Base-by-base conservation (phyloP, 768 basidiomycete species). In the Serendipita indica region DNA sequence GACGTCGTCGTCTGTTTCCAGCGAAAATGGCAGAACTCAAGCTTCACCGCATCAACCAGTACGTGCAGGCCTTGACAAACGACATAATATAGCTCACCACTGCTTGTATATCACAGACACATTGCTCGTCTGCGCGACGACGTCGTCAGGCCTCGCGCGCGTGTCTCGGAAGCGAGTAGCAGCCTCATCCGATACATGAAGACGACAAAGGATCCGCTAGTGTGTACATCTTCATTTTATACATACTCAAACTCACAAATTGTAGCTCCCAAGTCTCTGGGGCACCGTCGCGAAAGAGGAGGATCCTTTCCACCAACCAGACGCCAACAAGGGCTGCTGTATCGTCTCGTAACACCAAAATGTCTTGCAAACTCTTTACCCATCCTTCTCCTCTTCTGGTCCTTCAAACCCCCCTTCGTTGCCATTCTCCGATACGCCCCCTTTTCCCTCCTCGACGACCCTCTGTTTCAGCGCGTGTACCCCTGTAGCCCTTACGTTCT, bases 41-140 rank as follows among this genome's bases (percentile, higher is more conserved):
- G 49, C 25, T 54, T 28, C 22, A 28, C 49, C 49, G 49, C 22
- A 20, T 54, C n/a, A 54, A 54, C 25, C 49, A 54, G 49, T 54
- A 54, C 30, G 10, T 28, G n/a, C 25, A 54, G 20, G 22, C 30
- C 25, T 10, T 2, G 22, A 20, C 10, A 10, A 10, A 10, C 10
- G 35, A 37, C 10, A 10, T 20, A 25, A 54, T 54, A 20, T 28
- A 27, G 4, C n/a, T 54, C 41, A 6, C 32, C 25, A n/a, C n/a
- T n/a, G n/a, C n/a, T n/a, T n/a, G n/a, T n/a, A n/a, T 28, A 13
- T 27, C 13, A 46, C 49, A 54, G 49, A 16, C 49, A 54, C 32
- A 28, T 54, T 20, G 49, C 49, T 16, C 49, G 49, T 54, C 49
- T 54, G 7, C 49, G 32, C 16, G 49, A 54, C 25, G 49, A 54